phyloP scores from a whole-genome alignment of 1,139 yeast genomes.

The Magnusiomyces magnusii region DNA sequence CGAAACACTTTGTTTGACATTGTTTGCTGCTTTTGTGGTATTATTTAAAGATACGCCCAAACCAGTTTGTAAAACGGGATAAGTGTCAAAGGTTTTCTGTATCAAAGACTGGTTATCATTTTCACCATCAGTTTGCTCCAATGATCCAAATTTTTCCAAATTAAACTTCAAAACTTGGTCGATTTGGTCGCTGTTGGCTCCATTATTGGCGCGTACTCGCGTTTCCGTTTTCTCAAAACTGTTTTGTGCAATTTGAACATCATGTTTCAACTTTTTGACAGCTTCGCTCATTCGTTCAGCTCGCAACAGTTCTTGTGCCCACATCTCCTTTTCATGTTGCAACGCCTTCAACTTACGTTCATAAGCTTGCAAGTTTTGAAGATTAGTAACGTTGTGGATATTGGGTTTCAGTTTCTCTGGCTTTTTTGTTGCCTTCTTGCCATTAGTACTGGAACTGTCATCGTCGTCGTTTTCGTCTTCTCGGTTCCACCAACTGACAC shows the following conservation, averaged over 20 bases:
- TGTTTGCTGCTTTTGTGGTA: not conserved
- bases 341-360: constrained; percentile 41
- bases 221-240: not conserved
- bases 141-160: not conserved
- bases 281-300: constrained; percentile 5
- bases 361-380: constrained; percentile 41
- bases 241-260: not conserved
- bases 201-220: not conserved
- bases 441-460: not conserved
- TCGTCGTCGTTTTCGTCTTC: constrained; percentile 13
- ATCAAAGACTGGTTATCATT: constrained; percentile 10
- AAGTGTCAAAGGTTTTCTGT: not conserved
- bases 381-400: constrained; percentile 48
- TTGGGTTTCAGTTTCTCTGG: constrained; percentile 38
- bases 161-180: not conserved
- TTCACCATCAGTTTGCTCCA: constrained; percentile 17
- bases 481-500: constrained; percentile 57
- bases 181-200: not conserved
- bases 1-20: not conserved
- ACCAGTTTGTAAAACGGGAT: constrained; percentile 2
- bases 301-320: constrained; percentile 32
- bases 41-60: not conserved
- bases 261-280: not conserved
- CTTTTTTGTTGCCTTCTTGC: not conserved
- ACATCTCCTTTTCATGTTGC: constrained; percentile 42